phyloP scores from a whole-genome alignment of 148 eudicot species.

The Rhododendron simsii region DNA sequence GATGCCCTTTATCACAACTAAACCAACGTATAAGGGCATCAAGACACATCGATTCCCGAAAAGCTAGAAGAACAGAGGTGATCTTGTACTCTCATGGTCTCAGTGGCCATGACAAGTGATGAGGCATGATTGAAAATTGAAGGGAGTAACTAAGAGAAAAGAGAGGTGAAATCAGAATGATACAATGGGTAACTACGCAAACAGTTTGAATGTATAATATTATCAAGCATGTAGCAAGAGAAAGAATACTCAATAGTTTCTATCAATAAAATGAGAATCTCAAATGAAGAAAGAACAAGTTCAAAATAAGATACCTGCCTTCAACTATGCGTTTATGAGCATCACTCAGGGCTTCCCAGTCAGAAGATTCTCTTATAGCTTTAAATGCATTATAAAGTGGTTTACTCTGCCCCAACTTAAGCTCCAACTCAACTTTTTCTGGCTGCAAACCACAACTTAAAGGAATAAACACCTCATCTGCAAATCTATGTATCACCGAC shows the following conservation, averaged over 20 bases:
- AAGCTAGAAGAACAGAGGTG: neutral
- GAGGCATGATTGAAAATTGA: neutral
- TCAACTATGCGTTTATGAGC: conserved; percentile 93
- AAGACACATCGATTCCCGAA: neutral
- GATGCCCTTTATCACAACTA: neutral
- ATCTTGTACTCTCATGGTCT: neutral
- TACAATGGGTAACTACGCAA: no score
- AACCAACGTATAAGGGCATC: neutral
- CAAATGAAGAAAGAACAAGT: neutral
- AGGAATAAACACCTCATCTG: conserved; percentile 1
- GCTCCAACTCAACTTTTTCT: conserved; percentile 87
- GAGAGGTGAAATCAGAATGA: neutral
- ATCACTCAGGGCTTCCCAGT: conserved; percentile 63
- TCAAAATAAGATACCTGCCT: conserved; percentile 37
- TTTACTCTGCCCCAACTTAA: conserved; percentile 91
- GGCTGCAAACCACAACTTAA: conserved; percentile 55
- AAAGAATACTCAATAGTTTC: neutral
- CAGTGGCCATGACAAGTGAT: neutral
- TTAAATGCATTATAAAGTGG: conserved; percentile 86
- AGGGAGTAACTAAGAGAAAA: neutral
- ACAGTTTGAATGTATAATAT: neutral
- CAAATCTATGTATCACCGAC: neutral
- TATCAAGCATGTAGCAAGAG: neutral
- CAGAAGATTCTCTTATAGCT: conserved; percentile 74
- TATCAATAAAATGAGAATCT: no score